Evolutionary conservation across 352 stramenopile species (phyloP), one percentile per base, ranked within the genome.

Genomic region (Pythium utonaiense): DNA sequence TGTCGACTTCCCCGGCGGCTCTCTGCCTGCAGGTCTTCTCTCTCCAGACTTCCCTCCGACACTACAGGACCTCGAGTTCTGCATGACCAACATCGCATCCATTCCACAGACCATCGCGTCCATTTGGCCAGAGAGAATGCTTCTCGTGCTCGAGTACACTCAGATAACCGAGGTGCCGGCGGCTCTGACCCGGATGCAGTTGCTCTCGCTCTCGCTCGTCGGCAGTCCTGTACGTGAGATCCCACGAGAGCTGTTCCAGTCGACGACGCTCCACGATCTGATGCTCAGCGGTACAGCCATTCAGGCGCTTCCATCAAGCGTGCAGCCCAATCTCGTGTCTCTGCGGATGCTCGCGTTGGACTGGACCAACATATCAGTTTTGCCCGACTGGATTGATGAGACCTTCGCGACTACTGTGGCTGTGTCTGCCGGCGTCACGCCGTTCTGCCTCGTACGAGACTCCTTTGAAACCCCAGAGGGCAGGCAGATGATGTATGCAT

Each of bases 1-100:
- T 6, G 63, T 71, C 6, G 47, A 67, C 12, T 62, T 77, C n/a
- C 19, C 45, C 21, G 53, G 60, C 14, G 57, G 33, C 8, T 49
- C 50, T 21, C 45, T 66, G 3, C 57, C 63, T 6, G 8, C 12
- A 4, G 57, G 63, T 1, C 24, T 70, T 4, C 24, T 57, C 3
- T 62, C 53, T 2, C 21, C 16, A 17, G 41, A 59, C 9, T 64
- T 68, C 28, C 57, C 60, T 8, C 7, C 19, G 10, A 51, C 21
- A 2, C 54, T 65, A 3, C 21, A 40, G 10, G 53, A 61, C 19
- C 28, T 71, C 38, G 53, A 59, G 42, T 34, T 71, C 21, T 64
- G 41, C 9, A 40, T 56, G 13, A 57, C 59, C 8, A 71, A 71
- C 33, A n/a, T 71, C 3, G 14, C 19, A 10, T 21, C 19, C 0